Evolutionary conservation across 345 rosid species (phyloP).

Genomic region (Ceriops decandra): DNA sequence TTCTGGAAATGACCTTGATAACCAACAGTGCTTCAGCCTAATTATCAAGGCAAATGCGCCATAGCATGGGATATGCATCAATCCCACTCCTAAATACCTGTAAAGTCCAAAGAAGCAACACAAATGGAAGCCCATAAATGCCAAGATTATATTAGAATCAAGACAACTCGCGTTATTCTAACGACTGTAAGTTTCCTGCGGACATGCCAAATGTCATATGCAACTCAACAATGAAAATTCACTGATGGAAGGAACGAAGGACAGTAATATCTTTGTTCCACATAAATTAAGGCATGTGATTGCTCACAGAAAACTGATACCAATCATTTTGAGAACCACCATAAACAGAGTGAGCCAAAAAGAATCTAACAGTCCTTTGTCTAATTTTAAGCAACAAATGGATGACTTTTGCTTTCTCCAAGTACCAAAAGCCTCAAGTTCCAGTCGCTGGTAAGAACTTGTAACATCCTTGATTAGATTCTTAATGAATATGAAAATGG

Average conservation of each 20-base stretch:
- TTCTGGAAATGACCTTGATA: constrained; percentile 47
- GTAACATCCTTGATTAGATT: too few relatives aligned
- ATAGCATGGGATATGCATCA: constrained; percentile 67
- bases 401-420: too few relatives aligned
- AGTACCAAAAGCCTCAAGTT: too few relatives aligned
- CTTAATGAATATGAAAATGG: background rate
- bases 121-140: background rate
- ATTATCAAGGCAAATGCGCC: constrained; percentile 54
- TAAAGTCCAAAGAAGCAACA: constrained; percentile 11
- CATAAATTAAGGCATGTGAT: too few relatives aligned
- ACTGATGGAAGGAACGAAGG: too few relatives aligned
- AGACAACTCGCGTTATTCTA: background rate
- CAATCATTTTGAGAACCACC: too few relatives aligned
- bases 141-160: background rate
- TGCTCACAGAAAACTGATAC: too few relatives aligned
- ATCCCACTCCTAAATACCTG: constrained; percentile 79
- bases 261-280: background rate
- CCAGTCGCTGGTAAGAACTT: too few relatives aligned
- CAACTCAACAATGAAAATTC: too few relatives aligned
- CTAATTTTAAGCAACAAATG: too few relatives aligned
- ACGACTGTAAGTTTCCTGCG: background rate
- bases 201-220: background rate
- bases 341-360: too few relatives aligned
- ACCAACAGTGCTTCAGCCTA: constrained; percentile 51
- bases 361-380: too few relatives aligned